phyloP scores from a whole-genome alignment of 192 early-diverging fungal genomes.

The Dimargaris xerosporica region DNA sequence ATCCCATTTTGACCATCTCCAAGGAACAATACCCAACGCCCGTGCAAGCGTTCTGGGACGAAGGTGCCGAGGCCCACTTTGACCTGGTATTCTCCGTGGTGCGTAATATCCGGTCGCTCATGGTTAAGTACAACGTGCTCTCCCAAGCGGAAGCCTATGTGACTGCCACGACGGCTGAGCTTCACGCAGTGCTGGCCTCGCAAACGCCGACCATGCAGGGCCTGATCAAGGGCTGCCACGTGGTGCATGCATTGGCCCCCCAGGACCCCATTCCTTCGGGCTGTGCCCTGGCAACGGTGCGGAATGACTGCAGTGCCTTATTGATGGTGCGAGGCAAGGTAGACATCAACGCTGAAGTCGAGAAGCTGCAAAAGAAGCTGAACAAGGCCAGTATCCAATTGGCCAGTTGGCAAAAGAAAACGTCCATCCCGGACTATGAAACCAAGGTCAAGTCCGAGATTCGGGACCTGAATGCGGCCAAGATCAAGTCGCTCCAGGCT shows the following conservation, averaged over 20 bases:
- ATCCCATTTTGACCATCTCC: constrained; percentile 44
- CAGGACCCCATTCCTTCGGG: constrained; percentile 49
- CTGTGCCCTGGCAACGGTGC: constrained; percentile 55
- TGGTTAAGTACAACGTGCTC: constrained; percentile 59
- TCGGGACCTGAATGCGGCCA: constrained; percentile 49
- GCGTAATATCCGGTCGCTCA: constrained; percentile 58
- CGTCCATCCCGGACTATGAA: constrained; percentile 47
- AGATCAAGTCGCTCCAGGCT: constrained; percentile 53
- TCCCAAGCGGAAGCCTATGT: constrained; percentile 38
- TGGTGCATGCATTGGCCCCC: constrained; percentile 40
- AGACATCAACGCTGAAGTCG: constrained; percentile 70
- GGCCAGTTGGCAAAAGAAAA: constrained; percentile 32
- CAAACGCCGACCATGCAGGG: constrained; percentile 50
- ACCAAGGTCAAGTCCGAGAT: constrained; percentile 52
- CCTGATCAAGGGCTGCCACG: constrained; percentile 58
- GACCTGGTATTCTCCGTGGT: constrained; percentile 63
- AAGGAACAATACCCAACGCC: constrained; percentile 30
- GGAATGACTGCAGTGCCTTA: constrained; percentile 52
- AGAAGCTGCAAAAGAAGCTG: constrained; percentile 61
- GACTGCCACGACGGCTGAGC: constrained; percentile 26
- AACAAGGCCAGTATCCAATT: constrained; percentile 32
- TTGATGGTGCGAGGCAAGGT: constrained; percentile 67
- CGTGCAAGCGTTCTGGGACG: constrained; percentile 37
- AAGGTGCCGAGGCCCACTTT: constrained; percentile 59
- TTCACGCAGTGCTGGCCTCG: constrained; percentile 31